A percentile compares a stretch with the other conserved stretches of the same genome.
These are phyloP conservation scores for Odontarrhena argentea DNA, from an alignment of 345 rosid genomes.

Conservation along the genomic window DNA sequence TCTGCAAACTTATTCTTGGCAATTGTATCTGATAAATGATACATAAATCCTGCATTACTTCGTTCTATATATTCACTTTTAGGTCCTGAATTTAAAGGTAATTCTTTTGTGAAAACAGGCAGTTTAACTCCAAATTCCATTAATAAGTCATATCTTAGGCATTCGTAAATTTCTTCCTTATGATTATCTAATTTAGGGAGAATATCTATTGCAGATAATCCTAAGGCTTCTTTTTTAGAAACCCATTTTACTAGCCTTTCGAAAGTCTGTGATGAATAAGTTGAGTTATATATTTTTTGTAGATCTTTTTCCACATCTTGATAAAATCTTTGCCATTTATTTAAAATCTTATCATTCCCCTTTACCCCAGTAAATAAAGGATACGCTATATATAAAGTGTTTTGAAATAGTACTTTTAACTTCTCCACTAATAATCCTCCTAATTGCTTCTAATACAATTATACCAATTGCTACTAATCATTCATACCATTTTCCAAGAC, in stretches of 20 bases:
- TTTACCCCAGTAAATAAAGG: constrained; percentile 1
- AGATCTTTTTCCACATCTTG: constrained; percentile 1
- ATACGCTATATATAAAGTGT: not conserved
- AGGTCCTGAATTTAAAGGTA: constrained; percentile 1
- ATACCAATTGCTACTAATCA: constrained; percentile 1
- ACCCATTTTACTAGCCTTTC: constrained; percentile 1
- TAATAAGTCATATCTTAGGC: constrained; percentile 1
- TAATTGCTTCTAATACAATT: not conserved
- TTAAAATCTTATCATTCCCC: constrained; percentile 1
- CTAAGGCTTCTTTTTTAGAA: constrained; percentile 1
- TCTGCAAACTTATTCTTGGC: constrained; percentile 1
- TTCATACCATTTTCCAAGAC: constrained; percentile 1
- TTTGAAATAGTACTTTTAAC: not conserved
- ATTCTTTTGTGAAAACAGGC: constrained; percentile 1
- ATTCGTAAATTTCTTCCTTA: not conserved
- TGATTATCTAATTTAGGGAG: constrained; percentile 1
- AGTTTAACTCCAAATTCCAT: constrained; percentile 1
- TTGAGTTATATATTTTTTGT: not conserved
- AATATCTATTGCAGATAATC: not conserved
- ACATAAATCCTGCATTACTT: constrained; percentile 1
- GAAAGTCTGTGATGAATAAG: constrained; percentile 1
- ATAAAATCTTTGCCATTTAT: not conserved
- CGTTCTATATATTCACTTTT: not conserved
- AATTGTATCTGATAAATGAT: not conserved
- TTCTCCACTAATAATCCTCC: constrained; percentile 1